Evolutionary conservation across 2,329 filamentous ascomycete genomes (phyloP).

Genomic region (Tolypocladium nubicola): DNA sequence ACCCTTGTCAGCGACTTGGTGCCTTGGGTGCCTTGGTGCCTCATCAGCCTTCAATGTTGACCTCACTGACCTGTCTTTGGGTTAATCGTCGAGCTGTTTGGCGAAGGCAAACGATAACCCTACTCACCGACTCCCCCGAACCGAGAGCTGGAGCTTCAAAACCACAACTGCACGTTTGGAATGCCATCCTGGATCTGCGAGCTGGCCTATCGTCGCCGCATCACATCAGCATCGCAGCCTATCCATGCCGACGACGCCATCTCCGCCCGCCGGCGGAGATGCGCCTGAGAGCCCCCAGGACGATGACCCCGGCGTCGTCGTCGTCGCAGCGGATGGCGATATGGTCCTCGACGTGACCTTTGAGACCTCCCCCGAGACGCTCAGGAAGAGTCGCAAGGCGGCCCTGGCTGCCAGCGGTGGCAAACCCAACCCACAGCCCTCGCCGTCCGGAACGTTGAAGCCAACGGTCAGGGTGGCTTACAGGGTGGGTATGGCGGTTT

Average conservation of each 20-base stretch:
- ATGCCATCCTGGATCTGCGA: not conserved
- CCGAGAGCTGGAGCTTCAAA: not conserved
- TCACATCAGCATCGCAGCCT: not conserved
- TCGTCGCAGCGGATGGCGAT: slow-evolving; percentile 49
- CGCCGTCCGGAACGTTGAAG: slow-evolving; percentile 14
- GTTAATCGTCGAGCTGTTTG: not conserved
- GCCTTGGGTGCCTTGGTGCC: too few species aligned
- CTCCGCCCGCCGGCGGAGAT: not conserved
- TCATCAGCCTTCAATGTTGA: too few species aligned
- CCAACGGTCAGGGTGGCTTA: slow-evolving; percentile 37
- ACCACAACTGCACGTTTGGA: not conserved
- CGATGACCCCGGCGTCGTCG: slow-evolving; percentile 21
- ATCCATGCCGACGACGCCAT: slow-evolving; percentile 1
- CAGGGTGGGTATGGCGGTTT: slow-evolving; percentile 44
- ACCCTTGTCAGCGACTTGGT: too few species aligned
- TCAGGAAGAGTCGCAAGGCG: slow-evolving; percentile 34
- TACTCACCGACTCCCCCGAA: not conserved
- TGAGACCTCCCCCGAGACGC: slow-evolving; percentile 42
- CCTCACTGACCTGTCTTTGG: not conserved
- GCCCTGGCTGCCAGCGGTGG: slow-evolving; percentile 15
- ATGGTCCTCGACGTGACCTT: slow-evolving; percentile 57
- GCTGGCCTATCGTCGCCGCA: not conserved
- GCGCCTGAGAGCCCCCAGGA: not conserved
- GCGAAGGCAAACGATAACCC: not conserved
- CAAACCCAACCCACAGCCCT: slow-evolving; percentile 15